phyloP scores from a whole-genome alignment of 495 filamentous ascomycete genomes.

The Cryomyces antarcticus region DNA sequence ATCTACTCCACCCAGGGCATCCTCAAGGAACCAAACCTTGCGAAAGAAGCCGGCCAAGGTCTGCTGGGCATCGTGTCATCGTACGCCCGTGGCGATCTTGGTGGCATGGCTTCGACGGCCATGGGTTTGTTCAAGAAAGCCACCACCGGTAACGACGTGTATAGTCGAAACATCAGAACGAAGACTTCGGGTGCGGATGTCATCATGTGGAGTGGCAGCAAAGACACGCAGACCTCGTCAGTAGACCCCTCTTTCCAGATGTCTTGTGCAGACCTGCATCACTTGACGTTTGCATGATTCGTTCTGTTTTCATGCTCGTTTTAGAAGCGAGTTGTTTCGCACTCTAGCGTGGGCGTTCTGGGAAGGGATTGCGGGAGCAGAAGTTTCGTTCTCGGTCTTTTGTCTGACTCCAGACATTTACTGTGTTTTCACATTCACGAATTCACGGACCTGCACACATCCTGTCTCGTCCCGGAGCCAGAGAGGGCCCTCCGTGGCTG shows the following conservation, averaged over 20 bases:
- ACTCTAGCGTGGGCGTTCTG: conserved; percentile 1
- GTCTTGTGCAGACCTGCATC: conserved; percentile 3
- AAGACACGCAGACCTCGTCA: conserved; percentile 84
- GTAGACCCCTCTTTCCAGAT: conserved; percentile 18
- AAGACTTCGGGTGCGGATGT: conserved; percentile 94
- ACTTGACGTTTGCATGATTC: conserved; percentile 2
- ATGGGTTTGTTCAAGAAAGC: conserved; percentile 89
- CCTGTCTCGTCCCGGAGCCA: too few species aligned
- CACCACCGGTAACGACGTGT: conserved; percentile 60
- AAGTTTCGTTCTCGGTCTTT: too few species aligned
- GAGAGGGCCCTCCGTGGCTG: too few species aligned
- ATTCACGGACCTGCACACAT: too few species aligned
- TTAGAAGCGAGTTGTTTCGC: conserved; percentile 4
- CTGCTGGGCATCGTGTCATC: conserved; percentile 73
- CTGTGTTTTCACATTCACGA: too few species aligned
- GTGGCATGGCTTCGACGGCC: conserved; percentile 59
- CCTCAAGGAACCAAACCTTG: conserved; percentile 94
- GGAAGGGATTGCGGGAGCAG: background rate
- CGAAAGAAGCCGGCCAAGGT: conserved; percentile 92
- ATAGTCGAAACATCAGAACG: conserved; percentile 59
- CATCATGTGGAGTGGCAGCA: conserved; percentile 92
- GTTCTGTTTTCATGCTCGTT: conserved; percentile 3
- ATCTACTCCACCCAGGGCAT: conserved; percentile 85
- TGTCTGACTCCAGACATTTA: too few species aligned
- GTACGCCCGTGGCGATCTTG: conserved; percentile 78